These are phyloP conservation scores for Xylaria sp. DNA, from an alignment of 2,329 filamentous ascomycete species.

Conservation along the genomic window DNA sequence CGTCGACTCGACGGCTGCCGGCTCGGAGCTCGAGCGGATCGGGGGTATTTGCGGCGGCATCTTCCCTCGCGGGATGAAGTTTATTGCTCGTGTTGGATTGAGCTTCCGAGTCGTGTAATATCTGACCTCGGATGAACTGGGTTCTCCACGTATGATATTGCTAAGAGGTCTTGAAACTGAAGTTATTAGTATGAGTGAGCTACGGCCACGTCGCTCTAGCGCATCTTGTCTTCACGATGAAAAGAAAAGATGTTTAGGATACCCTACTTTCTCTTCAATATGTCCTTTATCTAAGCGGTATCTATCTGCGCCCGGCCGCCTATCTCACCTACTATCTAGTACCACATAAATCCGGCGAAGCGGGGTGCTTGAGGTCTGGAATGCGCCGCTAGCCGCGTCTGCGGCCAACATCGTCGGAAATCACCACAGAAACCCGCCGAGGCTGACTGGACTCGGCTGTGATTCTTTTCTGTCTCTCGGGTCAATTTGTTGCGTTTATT, in stretches of 20 bases:
- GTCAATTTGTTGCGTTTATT: too few relatives aligned
- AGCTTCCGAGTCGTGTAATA: not conserved
- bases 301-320: not conserved
- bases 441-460: conserved; percentile 8
- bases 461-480: conserved; percentile 11
- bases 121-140: not conserved
- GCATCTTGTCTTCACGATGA: not conserved
- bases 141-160: not conserved
- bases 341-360: conserved; percentile 12
- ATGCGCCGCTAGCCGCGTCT: conserved; percentile 39
- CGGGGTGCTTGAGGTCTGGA: conserved; percentile 35
- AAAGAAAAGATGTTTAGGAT: conserved; percentile 5
- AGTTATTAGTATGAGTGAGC: not conserved
- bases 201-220: not conserved
- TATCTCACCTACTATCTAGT: conserved; percentile 10
- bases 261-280: not conserved
- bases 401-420: conserved; percentile 22
- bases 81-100: not conserved
- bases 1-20: conserved; percentile 47
- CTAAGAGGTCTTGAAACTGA: not conserved
- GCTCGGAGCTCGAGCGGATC: conserved; percentile 45
- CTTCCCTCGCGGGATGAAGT: not conserved
- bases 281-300: not conserved
- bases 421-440: conserved; percentile 23
- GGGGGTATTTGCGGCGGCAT: conserved; percentile 21